Evolutionary conservation across 2,329 filamentous ascomycete genomes (phyloP).

Genomic region (Shiraia bambusicola): DNA sequence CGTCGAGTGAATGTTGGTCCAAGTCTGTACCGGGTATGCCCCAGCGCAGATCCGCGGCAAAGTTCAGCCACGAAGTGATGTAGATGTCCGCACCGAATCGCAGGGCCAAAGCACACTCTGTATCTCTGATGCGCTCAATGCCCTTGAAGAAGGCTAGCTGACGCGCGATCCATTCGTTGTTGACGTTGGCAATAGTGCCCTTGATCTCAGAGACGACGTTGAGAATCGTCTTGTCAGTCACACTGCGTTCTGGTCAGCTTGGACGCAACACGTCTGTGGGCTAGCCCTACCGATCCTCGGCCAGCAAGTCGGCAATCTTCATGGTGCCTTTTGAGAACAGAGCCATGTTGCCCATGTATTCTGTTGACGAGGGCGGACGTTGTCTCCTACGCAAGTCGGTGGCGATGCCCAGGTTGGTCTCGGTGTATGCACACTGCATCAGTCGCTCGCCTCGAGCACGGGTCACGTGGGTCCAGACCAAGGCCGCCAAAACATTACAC

Average conservation of each 20-base stretch:
- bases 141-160: conserved; percentile 37
- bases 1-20: conserved; percentile 21
- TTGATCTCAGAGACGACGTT: conserved; percentile 30
- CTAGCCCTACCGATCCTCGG: conserved; percentile 31
- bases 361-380: conserved; percentile 21
- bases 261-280: conserved; percentile 8
- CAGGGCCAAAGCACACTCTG: conserved; percentile 32
- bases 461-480: conserved; percentile 41
- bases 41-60: conserved; percentile 36
- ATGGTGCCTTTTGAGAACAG: conserved; percentile 32
- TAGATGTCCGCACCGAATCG: conserved; percentile 37
- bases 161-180: conserved; percentile 34
- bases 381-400: conserved; percentile 33
- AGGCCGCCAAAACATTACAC: conserved; percentile 37
- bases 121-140: conserved; percentile 32
- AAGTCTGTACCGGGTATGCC: conserved; percentile 38
- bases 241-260: conserved; percentile 26
- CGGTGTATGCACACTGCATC: conserved; percentile 15
- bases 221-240: conserved; percentile 33
- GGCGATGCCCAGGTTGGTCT: conserved; percentile 34
- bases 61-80: conserved; percentile 41
- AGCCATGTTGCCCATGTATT: conserved; percentile 40
- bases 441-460: conserved; percentile 32
- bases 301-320: conserved; percentile 25
- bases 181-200: conserved; percentile 28